phyloP scores from a whole-genome alignment of 371 early-diverging fungal genomes.

The Saksenaea vasiformis region DNA sequence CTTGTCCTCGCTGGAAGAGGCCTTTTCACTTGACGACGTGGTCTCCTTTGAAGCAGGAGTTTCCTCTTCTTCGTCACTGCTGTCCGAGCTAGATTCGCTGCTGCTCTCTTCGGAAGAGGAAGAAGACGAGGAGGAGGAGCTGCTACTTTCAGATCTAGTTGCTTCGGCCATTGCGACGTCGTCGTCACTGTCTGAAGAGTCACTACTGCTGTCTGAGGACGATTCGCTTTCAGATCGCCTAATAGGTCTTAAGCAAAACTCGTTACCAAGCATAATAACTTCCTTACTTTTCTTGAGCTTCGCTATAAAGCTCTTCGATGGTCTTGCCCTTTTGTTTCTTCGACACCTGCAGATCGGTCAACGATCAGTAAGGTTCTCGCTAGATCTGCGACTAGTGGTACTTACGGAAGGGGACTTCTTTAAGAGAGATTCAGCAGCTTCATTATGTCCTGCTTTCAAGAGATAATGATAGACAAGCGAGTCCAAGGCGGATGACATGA shows the following conservation, averaged over 20 bases:
- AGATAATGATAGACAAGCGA: slow-evolving; percentile 25
- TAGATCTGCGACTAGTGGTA: not conserved
- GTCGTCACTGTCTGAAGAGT: slow-evolving; percentile 3
- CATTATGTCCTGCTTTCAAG: slow-evolving; percentile 9
- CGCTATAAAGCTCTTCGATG: slow-evolving; percentile 10
- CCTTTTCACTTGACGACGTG: not conserved
- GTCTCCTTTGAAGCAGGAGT: not conserved
- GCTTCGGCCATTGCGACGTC: slow-evolving; percentile 16
- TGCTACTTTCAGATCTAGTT: not conserved
- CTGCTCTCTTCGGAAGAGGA: slow-evolving; percentile 3
- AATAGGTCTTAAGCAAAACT: not conserved
- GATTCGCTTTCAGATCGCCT: not conserved
- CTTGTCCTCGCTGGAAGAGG: not conserved
- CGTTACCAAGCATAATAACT: not conserved
- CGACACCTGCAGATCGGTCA: not conserved
- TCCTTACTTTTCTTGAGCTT: slow-evolving; percentile 8
- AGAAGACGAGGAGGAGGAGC: slow-evolving; percentile 2
- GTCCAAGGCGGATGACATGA: slow-evolving; percentile 14
- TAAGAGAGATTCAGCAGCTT: slow-evolving; percentile 20
- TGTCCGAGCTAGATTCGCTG: slow-evolving; percentile 6
- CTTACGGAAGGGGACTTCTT: slow-evolving; percentile 22
- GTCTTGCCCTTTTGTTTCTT: slow-evolving; percentile 1
- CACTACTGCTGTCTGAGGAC: slow-evolving; percentile 8
- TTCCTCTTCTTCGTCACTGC: not conserved
- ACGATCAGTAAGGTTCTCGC: not conserved